Conservation (phyloP, 2,329 filamentous ascomycete genomes). For the Acrocalymma vagum region DNA sequence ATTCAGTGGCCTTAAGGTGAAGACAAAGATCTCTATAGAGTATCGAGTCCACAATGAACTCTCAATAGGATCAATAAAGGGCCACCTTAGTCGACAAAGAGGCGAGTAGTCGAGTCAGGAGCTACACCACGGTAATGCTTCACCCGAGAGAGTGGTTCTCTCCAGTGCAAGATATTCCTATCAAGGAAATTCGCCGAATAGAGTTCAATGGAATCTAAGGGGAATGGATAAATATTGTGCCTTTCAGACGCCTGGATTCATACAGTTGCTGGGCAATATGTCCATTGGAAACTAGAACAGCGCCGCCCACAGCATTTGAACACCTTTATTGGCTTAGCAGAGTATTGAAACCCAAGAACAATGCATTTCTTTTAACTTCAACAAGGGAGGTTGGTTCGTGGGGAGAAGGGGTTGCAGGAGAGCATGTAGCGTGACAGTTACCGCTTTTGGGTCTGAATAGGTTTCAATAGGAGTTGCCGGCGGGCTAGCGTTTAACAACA, state of each 20-base stretch:
- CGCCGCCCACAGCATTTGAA: too few relatives aligned
- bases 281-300: too few relatives aligned
- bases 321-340: too few relatives aligned
- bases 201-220: constrained; percentile 5
- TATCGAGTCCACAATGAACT: too few relatives aligned
- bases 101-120: constrained; percentile 1
- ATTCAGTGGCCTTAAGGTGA: neutral
- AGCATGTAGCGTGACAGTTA: constrained; percentile 18
- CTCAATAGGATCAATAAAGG: constrained; percentile 32
- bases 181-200: constrained; percentile 20
- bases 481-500: too few relatives aligned
- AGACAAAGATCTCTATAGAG: too few relatives aligned
- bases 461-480: constrained; percentile 28
- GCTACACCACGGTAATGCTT: too few relatives aligned
- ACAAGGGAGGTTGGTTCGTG: constrained; percentile 23
- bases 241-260: too few relatives aligned
- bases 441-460: constrained; percentile 40
- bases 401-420: constrained; percentile 17
- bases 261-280: too few relatives aligned
- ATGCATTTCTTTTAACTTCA: constrained; percentile 4
- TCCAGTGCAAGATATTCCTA: constrained; percentile 18
- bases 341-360: constrained; percentile 22
- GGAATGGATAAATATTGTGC: constrained; percentile 4
- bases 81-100: constrained; percentile 18
- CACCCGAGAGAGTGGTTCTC: constrained; percentile 16